These are phyloP conservation scores for Protomyces inouyei DNA, from an alignment of 1,139 yeast species.

Conservation along the genomic window DNA sequence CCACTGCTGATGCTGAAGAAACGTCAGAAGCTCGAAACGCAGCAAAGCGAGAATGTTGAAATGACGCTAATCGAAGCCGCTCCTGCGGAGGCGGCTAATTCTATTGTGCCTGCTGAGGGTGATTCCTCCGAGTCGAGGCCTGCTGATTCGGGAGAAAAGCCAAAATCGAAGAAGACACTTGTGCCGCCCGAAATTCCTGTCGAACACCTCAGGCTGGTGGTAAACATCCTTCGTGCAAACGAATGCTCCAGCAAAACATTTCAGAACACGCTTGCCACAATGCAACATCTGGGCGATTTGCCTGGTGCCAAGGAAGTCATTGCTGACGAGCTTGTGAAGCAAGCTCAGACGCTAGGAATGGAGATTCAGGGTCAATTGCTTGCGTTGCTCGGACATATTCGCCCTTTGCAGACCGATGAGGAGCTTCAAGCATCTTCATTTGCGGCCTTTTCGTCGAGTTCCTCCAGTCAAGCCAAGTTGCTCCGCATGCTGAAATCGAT, in stretches of 20 bases:
- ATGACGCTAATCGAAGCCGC: background rate
- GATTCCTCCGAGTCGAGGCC: background rate
- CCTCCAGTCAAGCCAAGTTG: constrained; percentile 83
- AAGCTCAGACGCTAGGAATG: constrained; percentile 60
- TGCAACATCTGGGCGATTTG: constrained; percentile 68
- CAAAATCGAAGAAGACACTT: constrained; percentile 36
- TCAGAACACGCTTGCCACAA: constrained; percentile 74
- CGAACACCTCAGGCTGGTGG: constrained; percentile 57
- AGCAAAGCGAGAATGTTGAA: constrained; percentile 19
- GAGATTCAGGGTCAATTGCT: constrained; percentile 56
- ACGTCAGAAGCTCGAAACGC: constrained; percentile 27
- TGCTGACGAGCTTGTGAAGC: constrained; percentile 61
- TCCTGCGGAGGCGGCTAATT: background rate
- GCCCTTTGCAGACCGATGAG: constrained; percentile 41
- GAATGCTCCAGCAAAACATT: constrained; percentile 84
- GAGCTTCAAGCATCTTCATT: constrained; percentile 55
- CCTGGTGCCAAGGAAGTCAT: constrained; percentile 61
- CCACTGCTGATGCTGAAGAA: constrained; percentile 47
- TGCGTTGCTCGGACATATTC: constrained; percentile 49
- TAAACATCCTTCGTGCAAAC: constrained; percentile 69
- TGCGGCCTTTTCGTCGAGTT: constrained; percentile 68
- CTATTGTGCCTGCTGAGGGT: background rate
- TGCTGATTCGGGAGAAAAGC: background rate
- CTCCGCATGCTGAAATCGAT: constrained; percentile 81
- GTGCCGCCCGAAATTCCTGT: constrained; percentile 64